Evolutionary conservation across 352 stramenopile species (phyloP), one percentile per base, ranked within the genome.

Genomic region (Pythium plurisporium): DNA sequence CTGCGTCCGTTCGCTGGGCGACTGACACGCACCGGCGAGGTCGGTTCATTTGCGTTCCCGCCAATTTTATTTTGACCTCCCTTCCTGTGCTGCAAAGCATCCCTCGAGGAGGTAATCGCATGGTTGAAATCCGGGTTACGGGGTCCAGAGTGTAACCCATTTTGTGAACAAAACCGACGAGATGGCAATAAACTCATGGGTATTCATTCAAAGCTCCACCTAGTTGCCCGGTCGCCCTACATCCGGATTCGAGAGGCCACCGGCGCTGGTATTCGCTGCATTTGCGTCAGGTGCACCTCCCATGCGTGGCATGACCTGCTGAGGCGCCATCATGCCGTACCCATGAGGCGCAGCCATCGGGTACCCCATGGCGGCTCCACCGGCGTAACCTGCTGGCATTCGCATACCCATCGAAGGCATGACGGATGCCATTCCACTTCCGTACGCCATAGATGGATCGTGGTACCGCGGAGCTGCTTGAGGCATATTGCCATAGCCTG

Each of bases 271-370:
- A 4, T 40, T 34, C 15, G 38, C 31, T 43, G 23, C 45, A 30
- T n/a, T 41, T 19, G 30, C 26, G 38, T 60, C 60, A 36, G 51
- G 27, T 4, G n/a, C 29, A 8, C 22, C 11, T 4, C 17, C 12
- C 61, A 72, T 67, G 19, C 65, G 69, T 30, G 69, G 61, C 11
- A 72, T 81, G 33, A 64, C 64, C 52, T 77, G 73, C 36, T 67
- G 62, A 3, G 65, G 25, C n/a, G 20, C 49, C 64, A 82, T 73
- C 73, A 86, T 83, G 23, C 72, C 72, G 36, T 83, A 86, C 34
- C 73, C 69, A 40, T 81, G 75, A 5, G 72, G 65, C 0, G 54
- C 59, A 36, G 75, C 59, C 40, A 67, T 67, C 1, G 74, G 54
- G 40, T 73, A 86, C 22, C 70, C 69, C 68, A 86, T 81, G 9